A percentile compares a stretch with the other conserved stretches of the same genome.
These are phyloP conservation scores for Saccharomycopsis babjevae DNA, from an alignment of 805 yeast species.

Conservation along the genomic window DNA sequence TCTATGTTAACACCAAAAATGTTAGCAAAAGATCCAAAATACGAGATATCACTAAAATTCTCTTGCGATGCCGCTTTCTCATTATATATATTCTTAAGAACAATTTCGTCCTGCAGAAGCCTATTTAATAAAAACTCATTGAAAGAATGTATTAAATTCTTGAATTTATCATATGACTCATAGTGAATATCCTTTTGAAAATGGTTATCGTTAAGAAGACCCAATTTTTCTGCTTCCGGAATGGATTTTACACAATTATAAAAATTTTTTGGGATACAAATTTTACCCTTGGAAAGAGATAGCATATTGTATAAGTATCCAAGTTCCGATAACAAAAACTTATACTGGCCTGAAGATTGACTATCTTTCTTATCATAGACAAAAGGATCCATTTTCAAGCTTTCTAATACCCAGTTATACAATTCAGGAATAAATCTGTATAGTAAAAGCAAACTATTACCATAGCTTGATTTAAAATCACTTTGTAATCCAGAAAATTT, in stretches of 20 bases:
- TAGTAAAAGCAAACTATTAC: conserved; percentile 71
- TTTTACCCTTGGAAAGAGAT: conserved; percentile 64
- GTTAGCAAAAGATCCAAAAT: conserved; percentile 20
- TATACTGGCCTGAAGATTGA: conserved; percentile 16
- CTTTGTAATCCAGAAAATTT: conserved; percentile 78
- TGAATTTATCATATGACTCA: conserved; percentile 33
- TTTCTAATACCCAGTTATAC: conserved; percentile 50
- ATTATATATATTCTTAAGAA: background rate
- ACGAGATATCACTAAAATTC: background rate
- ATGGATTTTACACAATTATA: conserved; percentile 39
- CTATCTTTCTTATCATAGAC: conserved; percentile 22
- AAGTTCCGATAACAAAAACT: conserved; percentile 61
- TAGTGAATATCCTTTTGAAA: conserved; percentile 24
- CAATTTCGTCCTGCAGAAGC: conserved; percentile 21
- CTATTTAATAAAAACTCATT: conserved; percentile 48
- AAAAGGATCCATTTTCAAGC: conserved; percentile 45
- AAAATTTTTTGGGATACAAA: conserved; percentile 77
- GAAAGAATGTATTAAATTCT: conserved; percentile 40
- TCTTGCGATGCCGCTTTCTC: background rate
- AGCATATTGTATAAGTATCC: conserved; percentile 92
- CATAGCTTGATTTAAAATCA: conserved; percentile 66
- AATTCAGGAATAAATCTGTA: conserved; percentile 69
- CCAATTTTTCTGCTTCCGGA: conserved; percentile 41
- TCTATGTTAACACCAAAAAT: conserved; percentile 36
- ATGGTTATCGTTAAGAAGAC: conserved; percentile 35